These are phyloP conservation scores for Phytopythium vexans DNA, from an alignment of 352 stramenopile genomes.

Conservation along the genomic window DNA sequence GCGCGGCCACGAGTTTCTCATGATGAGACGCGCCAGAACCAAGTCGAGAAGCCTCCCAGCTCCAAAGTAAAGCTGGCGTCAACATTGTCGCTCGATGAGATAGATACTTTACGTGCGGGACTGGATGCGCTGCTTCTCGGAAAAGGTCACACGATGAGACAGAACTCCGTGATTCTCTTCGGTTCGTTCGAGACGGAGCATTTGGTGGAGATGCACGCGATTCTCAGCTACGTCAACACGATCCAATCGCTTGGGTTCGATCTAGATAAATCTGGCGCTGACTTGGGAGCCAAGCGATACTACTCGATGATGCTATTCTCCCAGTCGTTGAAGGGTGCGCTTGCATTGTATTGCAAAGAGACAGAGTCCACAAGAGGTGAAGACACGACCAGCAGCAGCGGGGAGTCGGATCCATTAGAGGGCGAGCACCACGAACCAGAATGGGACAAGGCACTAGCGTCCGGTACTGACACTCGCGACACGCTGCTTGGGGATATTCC, in stretches of 20 bases:
- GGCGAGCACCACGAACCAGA: background rate
- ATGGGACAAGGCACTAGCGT: background rate
- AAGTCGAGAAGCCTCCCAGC: too few species aligned
- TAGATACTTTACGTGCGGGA: conserved; percentile 4
- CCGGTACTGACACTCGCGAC: too few species aligned
- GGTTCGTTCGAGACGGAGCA: conserved; percentile 63
- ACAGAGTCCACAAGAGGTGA: too few species aligned
- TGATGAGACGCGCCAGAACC: too few species aligned
- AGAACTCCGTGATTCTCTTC: conserved; percentile 59
- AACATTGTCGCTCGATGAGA: conserved; percentile 14
- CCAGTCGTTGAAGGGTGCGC: conserved; percentile 46
- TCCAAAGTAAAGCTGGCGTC: conserved; percentile 11
- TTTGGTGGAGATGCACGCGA: conserved; percentile 65
- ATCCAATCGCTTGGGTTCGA: conserved; percentile 79
- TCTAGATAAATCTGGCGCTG: conserved; percentile 67
- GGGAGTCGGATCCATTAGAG: background rate
- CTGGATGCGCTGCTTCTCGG: conserved; percentile 31
- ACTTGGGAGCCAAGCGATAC: conserved; percentile 73
- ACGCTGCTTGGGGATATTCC: conserved; percentile 45
- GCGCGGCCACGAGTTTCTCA: too few species aligned
- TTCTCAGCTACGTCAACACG: conserved; percentile 60
- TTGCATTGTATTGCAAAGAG: conserved; percentile 26
- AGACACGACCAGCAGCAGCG: conserved; percentile 3
- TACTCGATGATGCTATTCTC: conserved; percentile 70
- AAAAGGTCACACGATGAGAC: conserved; percentile 13